Percentiles rank a stretch among this genome's conserved stretches.
These are phyloP conservation scores for Xerophyta viscosa DNA, from an alignment of 106 monocot genomes.

Conservation along the genomic window DNA sequence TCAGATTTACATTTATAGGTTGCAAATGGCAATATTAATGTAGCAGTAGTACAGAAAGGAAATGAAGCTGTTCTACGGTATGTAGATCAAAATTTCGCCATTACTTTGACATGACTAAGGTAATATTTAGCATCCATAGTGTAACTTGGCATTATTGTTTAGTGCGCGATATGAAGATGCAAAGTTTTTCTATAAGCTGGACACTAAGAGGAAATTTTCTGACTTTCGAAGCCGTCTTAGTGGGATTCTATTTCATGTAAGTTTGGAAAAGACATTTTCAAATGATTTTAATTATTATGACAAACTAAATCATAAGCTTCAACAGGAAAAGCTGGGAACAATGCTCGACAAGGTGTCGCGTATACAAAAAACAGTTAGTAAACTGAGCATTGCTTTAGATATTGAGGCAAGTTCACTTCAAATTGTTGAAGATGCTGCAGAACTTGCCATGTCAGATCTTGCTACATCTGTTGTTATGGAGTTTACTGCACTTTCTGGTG, in stretches of 20 bases:
- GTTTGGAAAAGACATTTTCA: too few relatives aligned
- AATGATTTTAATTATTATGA: too few relatives aligned
- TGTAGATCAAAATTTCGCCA: too few relatives aligned
- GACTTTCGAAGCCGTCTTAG: slow-evolving; percentile 61
- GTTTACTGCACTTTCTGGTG: slow-evolving; percentile 87
- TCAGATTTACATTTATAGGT: slow-evolving; percentile 64
- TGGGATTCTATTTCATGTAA: slow-evolving; percentile 98
- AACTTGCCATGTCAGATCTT: slow-evolving; percentile 96
- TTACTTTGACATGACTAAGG: too few relatives aligned
- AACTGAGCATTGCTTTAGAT: slow-evolving; percentile 47
- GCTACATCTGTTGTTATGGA: slow-evolving; percentile 84
- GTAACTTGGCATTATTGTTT: too few relatives aligned
- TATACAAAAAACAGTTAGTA: slow-evolving; percentile 45
- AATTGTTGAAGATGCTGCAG: slow-evolving; percentile 61
- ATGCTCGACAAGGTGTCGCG: slow-evolving; percentile 85
- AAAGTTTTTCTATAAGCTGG: slow-evolving; percentile 88
- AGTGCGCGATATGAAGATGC: slow-evolving; percentile 99
- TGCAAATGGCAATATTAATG: slow-evolving; percentile 69
- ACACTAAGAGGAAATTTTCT: slow-evolving; percentile 67
- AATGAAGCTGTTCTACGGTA: slow-evolving; percentile 98
- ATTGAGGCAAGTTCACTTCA: slow-evolving; percentile 37
- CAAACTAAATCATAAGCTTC: too few relatives aligned
- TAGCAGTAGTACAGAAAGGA: slow-evolving; percentile 70
- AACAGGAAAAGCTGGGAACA: slow-evolving; percentile 90
- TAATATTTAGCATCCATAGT: too few relatives aligned